Evolutionary conservation across 805 yeast species (phyloP).

Genomic region (Priceomyces castillae): DNA sequence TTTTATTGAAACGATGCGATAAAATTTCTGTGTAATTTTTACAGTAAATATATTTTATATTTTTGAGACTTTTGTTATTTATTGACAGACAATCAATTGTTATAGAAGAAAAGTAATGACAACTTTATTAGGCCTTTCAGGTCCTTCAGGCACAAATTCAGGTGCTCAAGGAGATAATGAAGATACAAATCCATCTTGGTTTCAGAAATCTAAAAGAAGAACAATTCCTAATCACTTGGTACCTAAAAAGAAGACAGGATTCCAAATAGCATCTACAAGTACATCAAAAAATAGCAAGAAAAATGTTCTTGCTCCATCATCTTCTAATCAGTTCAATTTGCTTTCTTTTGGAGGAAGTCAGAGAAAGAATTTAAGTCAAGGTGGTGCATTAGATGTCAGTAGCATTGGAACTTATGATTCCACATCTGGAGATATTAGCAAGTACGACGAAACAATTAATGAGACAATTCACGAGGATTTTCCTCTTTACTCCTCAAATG

Average conservation of each 20-base stretch:
- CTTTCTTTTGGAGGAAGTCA: conserved; percentile 34
- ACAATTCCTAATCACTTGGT: conserved; percentile 42
- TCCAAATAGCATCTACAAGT: conserved; percentile 29
- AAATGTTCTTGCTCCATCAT: conserved; percentile 8
- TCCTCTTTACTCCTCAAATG: conserved; percentile 25
- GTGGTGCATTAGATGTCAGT: conserved; percentile 14
- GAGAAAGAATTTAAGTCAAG: conserved; percentile 16
- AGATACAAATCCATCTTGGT: conserved; percentile 32
- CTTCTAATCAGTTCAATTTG: conserved; percentile 28
- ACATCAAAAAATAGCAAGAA: conserved; percentile 12
- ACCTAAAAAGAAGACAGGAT: conserved; percentile 39
- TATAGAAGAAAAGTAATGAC: conserved; percentile 6
- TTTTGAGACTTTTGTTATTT: not conserved
- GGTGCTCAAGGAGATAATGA: conserved; percentile 8
- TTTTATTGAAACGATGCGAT: not conserved
- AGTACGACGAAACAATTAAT: conserved; percentile 29
- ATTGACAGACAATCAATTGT: too few species aligned
- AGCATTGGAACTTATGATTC: conserved; percentile 23
- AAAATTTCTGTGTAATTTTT: not conserved
- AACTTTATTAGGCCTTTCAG: conserved; percentile 12
- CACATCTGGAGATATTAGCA: conserved; percentile 17
- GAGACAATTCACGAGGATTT: conserved; percentile 30
- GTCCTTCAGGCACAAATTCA: conserved; percentile 4
- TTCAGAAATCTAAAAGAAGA: conserved; percentile 30
- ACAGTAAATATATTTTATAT: not conserved